Conservation (phyloP, 441 rosid genomes). For the Melastoma candidum region DNA sequence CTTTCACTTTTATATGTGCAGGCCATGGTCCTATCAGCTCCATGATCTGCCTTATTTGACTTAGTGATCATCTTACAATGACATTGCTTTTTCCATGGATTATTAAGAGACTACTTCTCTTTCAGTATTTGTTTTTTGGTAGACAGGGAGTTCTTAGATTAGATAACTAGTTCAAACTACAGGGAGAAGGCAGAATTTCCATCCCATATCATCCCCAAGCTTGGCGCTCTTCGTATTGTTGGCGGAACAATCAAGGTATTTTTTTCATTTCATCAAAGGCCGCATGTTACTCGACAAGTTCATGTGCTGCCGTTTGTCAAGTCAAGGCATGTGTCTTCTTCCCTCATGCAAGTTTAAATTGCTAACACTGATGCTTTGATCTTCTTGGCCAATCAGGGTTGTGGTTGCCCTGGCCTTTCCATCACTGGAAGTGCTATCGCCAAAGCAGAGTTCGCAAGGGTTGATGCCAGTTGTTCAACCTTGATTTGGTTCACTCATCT, state of each 20-base stretch:
- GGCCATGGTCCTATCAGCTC: no score
- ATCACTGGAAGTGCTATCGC: slow-evolving; percentile 56
- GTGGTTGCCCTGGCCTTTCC: slow-evolving; percentile 90
- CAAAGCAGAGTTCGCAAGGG: slow-evolving; percentile 78
- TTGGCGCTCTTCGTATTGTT: slow-evolving; percentile 47
- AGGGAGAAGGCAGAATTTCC: slow-evolving; percentile 99
- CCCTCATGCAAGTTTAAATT: no score
- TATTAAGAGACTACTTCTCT: no score
- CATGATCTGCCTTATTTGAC: no score
- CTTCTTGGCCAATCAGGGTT: slow-evolving; percentile 45
- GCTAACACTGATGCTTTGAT: slow-evolving; percentile 12
- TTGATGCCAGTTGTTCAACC: slow-evolving; percentile 89
- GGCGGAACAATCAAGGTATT: slow-evolving; percentile 87
- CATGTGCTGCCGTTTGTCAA: no score
- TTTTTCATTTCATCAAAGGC: background rate
- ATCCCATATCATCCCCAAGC: slow-evolving; percentile 68
- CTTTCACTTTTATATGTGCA: no score
- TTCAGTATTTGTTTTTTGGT: no score
- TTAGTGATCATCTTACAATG: no score
- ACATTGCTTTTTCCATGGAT: no score
- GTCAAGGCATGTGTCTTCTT: no score
- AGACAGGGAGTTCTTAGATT: no score
- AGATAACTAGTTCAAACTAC: slow-evolving; percentile 28
- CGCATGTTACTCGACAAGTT: no score
- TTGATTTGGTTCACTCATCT: slow-evolving; percentile 83